Conservation (phyloP, 805 yeast genomes). For the Lipomyces anomalus region DNA sequence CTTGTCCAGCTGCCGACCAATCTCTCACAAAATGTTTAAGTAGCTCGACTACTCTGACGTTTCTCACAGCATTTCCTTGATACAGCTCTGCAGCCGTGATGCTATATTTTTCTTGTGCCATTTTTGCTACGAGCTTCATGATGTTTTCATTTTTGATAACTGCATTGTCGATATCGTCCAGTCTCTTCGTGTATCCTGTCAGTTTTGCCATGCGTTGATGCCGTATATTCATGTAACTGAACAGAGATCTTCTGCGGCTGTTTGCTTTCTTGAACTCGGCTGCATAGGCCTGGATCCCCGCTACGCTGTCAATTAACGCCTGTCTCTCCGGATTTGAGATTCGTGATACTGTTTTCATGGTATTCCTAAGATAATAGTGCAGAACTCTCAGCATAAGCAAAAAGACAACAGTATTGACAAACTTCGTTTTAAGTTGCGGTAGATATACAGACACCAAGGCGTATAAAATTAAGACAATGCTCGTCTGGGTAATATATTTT, state of each 20-base stretch:
- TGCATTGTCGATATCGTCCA: conserved; percentile 45
- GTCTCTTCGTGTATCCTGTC: conserved; percentile 50
- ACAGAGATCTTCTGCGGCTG: conserved; percentile 26
- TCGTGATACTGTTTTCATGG: not conserved
- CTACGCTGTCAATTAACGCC: conserved; percentile 21
- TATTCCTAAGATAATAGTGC: not conserved
- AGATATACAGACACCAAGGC: not conserved
- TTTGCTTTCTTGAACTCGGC: conserved; percentile 11
- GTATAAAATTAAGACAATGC: not conserved
- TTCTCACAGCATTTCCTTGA: conserved; percentile 32
- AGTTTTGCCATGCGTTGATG: conserved; percentile 52
- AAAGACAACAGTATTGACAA: not conserved
- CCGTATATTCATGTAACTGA: conserved; percentile 41
- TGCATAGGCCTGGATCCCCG: conserved; percentile 26
- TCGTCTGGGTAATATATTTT: not conserved
- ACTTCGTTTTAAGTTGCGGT: not conserved
- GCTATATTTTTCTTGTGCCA: conserved; percentile 35
- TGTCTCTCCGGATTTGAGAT: conserved; percentile 11
- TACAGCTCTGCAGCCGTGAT: conserved; percentile 44
- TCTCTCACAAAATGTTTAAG: conserved; percentile 75
- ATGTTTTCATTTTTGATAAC: conserved; percentile 46
- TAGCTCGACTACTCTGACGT: conserved; percentile 34
- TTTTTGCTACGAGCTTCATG: conserved; percentile 42
- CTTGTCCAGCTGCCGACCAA: conserved; percentile 51
- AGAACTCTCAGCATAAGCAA: not conserved